phyloP scores from a whole-genome alignment of 805 yeast species.

The Gaillardinia entomophila region DNA sequence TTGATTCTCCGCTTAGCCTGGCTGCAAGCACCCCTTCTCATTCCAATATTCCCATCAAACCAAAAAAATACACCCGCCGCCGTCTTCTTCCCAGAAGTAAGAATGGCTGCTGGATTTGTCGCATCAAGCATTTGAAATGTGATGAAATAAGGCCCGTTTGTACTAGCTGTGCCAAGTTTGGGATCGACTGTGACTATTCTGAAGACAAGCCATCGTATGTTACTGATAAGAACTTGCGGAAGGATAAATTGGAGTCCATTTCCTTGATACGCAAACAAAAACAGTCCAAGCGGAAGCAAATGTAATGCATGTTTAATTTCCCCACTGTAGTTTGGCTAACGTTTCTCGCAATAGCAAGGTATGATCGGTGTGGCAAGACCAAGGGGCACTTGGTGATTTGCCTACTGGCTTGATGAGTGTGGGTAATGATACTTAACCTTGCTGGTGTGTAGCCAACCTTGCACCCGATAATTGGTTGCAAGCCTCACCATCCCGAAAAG shows the following conservation, averaged over 20 bases:
- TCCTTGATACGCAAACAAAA: conserved; percentile 18
- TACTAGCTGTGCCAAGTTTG: conserved; percentile 31
- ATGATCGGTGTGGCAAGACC: too few relatives aligned
- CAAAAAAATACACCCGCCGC: conserved; percentile 33
- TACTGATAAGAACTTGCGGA: conserved; percentile 24
- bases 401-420: too few relatives aligned
- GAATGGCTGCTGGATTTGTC: conserved; percentile 42
- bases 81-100: conserved; percentile 36
- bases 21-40: background rate
- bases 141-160: conserved; percentile 36
- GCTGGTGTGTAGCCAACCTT: too few relatives aligned
- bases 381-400: too few relatives aligned
- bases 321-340: too few relatives aligned
- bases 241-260: conserved; percentile 28
- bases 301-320: too few relatives aligned
- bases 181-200: conserved; percentile 38
- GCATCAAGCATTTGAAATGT: conserved; percentile 41
- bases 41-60: conserved; percentile 2
- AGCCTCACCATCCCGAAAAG: too few relatives aligned
- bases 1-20: background rate
- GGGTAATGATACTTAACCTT: too few relatives aligned
- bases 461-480: too few relatives aligned
- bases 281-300: background rate
- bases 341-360: too few relatives aligned
- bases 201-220: conserved; percentile 35